These are phyloP conservation scores for Gleditsia sinensis DNA, from an alignment of 306 rosid species.

Conservation along the genomic window DNA sequence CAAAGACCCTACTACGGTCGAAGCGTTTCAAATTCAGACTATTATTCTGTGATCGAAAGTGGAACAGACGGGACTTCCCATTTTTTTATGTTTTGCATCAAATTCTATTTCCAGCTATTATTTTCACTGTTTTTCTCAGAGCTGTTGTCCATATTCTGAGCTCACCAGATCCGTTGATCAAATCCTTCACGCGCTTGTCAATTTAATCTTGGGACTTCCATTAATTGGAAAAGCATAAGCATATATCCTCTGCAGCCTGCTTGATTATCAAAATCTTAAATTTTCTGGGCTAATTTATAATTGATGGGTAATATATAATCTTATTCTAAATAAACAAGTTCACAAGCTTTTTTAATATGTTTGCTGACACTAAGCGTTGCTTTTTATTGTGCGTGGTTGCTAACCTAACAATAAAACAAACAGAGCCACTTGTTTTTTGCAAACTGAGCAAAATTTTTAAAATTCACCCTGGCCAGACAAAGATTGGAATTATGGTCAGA, in stretches of 20 bases:
- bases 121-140: conserved; percentile 24
- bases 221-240: conserved; percentile 3
- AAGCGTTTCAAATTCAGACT: conserved; percentile 37
- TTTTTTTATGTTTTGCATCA: conserved; percentile 39
- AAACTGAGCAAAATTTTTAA: not conserved
- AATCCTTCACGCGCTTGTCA: conserved; percentile 53
- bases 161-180: conserved; percentile 25
- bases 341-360: not conserved
- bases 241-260: too few species aligned
- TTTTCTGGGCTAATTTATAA: not conserved
- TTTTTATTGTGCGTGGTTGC: conserved; percentile 1
- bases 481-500: not conserved
- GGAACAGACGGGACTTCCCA: conserved; percentile 53
- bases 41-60: conserved; percentile 48
- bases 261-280: not conserved
- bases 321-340: not conserved
- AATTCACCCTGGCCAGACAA: not conserved
- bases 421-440: not conserved
- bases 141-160: conserved; percentile 39
- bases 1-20: conserved; percentile 49
- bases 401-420: conserved; percentile 3
- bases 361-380: not conserved
- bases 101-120: conserved; percentile 44
- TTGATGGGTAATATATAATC: not conserved
- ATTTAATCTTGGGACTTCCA: conserved; percentile 23